Evolutionary conservation across 306 rosid species (phyloP), one percentile per base, ranked within the genome.

Genomic region (Ceratonia siliqua): DNA sequence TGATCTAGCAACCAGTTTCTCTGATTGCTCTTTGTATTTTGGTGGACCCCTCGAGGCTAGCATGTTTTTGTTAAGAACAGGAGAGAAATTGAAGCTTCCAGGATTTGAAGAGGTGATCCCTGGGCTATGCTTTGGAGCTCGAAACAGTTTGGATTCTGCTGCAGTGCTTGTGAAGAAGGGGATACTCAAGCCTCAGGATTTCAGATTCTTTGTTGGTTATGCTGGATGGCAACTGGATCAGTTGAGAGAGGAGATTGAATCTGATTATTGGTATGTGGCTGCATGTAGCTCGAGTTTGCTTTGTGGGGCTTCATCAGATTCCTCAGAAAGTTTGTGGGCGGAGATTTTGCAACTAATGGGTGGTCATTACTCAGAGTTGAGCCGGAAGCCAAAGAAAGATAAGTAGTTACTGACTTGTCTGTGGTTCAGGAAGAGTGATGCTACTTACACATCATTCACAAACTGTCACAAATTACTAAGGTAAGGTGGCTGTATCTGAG

Each of bases 141-240:
- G 92, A 77, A 95, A 90, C 86, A 85, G 92, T 82, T 84, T 95
- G 72, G 99, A 86, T 53, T 90, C 86, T 82, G 99, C 99, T 52
- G 90, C 90, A 22, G 96, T 73, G 73, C 82, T 95, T 50, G 97
- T 89, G 70, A 95, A 89, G 85, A 95, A 90, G 77, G 99, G 99
- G 35, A 28, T 83, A 82, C 87, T 92, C 52, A 89, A 90, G 84
- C 88, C 96, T 77, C 91, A 85, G 61, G 96, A 92, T 85, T 90
- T 92, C 80, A 89, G 86, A 83, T 95, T 95, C 83, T 95, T 92
- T 70, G 92, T 89, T 36, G 99, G 99, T 56, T 95, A 95, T 78
- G 97, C 99, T n/a, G 99, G 99, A 81, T 95, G 99, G 99, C 96
- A 92, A 81, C 79, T 86, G 71, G 97, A 95, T 79, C 99, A 92